Conservation (phyloP, 495 filamentous ascomycete genomes). For the Lophiotrema nucula region DNA sequence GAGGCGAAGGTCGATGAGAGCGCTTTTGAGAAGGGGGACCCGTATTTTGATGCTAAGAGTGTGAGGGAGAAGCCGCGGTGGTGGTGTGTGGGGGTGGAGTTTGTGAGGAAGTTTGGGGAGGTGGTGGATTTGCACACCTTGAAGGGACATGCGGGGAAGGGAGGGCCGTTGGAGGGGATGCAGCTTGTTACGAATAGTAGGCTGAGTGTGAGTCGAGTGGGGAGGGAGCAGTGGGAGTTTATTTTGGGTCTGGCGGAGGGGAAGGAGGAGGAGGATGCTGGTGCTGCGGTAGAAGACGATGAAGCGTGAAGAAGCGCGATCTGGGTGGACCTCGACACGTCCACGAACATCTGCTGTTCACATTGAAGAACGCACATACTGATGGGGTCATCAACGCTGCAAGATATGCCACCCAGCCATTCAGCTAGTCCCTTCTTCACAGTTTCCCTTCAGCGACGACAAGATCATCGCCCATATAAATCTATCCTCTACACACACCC, state of each 20-base stretch:
- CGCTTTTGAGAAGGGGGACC: constrained; percentile 71
- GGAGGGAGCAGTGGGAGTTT: constrained; percentile 72
- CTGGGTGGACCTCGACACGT: no score
- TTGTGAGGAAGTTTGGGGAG: constrained; percentile 74
- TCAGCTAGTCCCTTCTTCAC: no score
- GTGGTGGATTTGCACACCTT: constrained; percentile 72
- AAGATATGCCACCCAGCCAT: no score
- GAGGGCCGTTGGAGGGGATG: constrained; percentile 71
- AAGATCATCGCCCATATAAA: no score
- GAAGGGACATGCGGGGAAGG: constrained; percentile 57
- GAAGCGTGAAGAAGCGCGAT: no score
- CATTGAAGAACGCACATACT: no score
- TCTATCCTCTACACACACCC: no score
- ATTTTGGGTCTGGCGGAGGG: constrained; percentile 54
- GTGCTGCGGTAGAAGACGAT: no score
- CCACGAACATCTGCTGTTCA: no score
- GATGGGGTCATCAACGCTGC: no score
- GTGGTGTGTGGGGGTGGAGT: constrained; percentile 84
- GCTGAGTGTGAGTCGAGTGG: constrained; percentile 81
- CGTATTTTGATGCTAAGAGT: constrained; percentile 80
- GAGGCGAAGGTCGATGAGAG: constrained; percentile 80
- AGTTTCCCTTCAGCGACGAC: no score
- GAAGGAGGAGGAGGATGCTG: constrained; percentile 2
- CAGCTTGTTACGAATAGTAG: constrained; percentile 76
- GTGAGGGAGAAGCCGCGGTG: constrained; percentile 78